phyloP scores from a whole-genome alignment of 345 rosid species.

The Linum lewisii region DNA sequence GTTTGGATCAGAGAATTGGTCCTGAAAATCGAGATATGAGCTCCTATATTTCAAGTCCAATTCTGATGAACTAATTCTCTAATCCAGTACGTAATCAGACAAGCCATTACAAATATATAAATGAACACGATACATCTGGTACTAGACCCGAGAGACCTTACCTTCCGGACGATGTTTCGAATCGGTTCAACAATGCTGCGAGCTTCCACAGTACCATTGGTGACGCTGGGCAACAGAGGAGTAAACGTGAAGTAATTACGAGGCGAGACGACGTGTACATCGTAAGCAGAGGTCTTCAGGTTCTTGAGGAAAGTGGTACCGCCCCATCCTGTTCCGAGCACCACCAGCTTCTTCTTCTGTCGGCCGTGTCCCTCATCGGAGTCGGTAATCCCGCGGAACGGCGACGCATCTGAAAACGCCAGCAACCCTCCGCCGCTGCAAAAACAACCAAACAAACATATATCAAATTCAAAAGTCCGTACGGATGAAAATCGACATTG shows the following conservation, averaged over 20 bases:
- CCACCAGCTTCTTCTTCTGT: slow-evolving; percentile 63
- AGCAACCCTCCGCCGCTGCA: slow-evolving; percentile 18
- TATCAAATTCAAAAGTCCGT: not conserved
- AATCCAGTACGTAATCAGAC: too few species aligned
- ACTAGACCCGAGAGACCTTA: slow-evolving; percentile 7
- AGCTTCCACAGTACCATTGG: slow-evolving; percentile 76
- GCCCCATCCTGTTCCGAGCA: slow-evolving; percentile 82
- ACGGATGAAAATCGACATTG: not conserved
- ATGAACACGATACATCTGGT: too few species aligned
- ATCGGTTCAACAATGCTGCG: slow-evolving; percentile 85
- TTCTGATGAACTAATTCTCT: too few species aligned
- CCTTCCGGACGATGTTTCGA: slow-evolving; percentile 52
- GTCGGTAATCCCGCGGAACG: slow-evolving; percentile 13
- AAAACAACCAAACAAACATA: not conserved
- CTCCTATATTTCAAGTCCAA: too few species aligned
- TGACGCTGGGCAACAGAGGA: slow-evolving; percentile 74
- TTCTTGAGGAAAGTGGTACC: slow-evolving; percentile 62
- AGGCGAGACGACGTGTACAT: slow-evolving; percentile 64
- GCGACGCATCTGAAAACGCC: slow-evolving; percentile 17
- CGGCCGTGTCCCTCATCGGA: slow-evolving; percentile 5
- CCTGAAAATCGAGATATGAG: too few species aligned
- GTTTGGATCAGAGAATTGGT: too few species aligned
- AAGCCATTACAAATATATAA: too few species aligned
- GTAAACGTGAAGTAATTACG: slow-evolving; percentile 79
- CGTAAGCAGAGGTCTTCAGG: slow-evolving; percentile 41